Evolutionary conservation across 1,284 basidiomycete genomes (phyloP), one percentile per base, ranked within the genome.

Genomic region (Rhodotorula glutinis): DNA sequence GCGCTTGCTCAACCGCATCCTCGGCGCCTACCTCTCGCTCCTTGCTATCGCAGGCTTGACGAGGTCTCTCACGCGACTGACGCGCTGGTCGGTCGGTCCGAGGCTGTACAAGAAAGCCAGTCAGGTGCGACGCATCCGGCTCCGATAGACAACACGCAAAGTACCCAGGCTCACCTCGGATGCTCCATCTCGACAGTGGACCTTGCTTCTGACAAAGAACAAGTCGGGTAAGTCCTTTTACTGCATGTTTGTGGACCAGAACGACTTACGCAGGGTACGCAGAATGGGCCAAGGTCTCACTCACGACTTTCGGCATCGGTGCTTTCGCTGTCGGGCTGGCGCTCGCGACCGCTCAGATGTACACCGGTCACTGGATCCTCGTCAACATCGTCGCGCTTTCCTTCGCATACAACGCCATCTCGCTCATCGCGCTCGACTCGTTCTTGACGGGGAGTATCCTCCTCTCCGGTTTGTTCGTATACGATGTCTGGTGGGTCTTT

Each of bases 391-490:
- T 98, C 14, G 90, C 87, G 0, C 82, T 97, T 49, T 89, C 90
- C 1, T 90, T 97, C 76, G 86, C 89, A 16, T 87, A 90, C 76
- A 90, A 89, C 71, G 88, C 91, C 2, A 82, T 98, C 62, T 84
- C 86, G 30, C 79, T 95, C 66, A 82, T 98, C 75, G 89, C 88
- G 77, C 80, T 98, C 49, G 95, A 98, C 79, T 90, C 89, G 25
- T 96, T 98, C 83, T 81, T 84, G 74, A 97, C 95, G 10, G 95
- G 93, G 2, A 84, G 84, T 61, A 86, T 93, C 64, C 84, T 98
- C 21, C 83, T 98, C 3, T 83, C 82, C 2, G 86, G 89, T 1
- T 81, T 96, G 40, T 92, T 96, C 80, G 67, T 94, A 38, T 97
- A 95, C 77, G 93, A 95, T 76, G 85, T 95, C 53, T 91, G 85